Conservation (phyloP, 768 basidiomycete species). For the Crassisporium funariophilum region DNA sequence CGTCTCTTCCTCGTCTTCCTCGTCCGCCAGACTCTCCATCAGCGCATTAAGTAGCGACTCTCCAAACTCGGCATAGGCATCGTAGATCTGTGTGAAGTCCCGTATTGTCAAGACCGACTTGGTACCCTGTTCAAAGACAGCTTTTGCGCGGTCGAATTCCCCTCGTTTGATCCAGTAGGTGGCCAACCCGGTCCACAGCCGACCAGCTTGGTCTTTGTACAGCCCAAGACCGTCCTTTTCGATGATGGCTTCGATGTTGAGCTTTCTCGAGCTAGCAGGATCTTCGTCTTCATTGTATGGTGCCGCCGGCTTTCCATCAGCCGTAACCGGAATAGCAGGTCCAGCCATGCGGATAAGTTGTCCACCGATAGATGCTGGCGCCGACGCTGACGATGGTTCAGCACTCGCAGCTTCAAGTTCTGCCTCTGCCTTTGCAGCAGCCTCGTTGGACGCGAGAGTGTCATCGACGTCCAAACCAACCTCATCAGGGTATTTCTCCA, state of each 20-base stretch:
- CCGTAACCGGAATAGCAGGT: conserved; percentile 53
- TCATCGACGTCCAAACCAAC: conserved; percentile 88
- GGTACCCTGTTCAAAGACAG: conserved; percentile 87
- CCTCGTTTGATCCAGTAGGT: conserved; percentile 98
- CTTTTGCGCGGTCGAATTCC: conserved; percentile 90
- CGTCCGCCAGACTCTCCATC: conserved; percentile 83
- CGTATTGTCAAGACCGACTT: conserved; percentile 86
- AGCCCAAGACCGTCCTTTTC: conserved; percentile 82
- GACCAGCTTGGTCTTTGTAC: conserved; percentile 96
- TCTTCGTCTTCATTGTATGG: conserved; percentile 85
- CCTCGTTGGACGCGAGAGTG: conserved; percentile 58
- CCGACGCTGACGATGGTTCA: conserved; percentile 22
- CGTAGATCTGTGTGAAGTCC: conserved; percentile 98
- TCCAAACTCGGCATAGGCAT: conserved; percentile 92
- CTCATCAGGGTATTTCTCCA: conserved; percentile 88
- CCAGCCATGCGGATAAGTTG: conserved; percentile 74
- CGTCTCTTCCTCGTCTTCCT: conserved; percentile 82
- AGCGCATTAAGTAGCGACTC: conserved; percentile 87
- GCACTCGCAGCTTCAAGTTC: conserved; percentile 38
- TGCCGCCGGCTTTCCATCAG: conserved; percentile 50
- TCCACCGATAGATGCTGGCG: conserved; percentile 54
- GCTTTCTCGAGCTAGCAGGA: conserved; percentile 61
- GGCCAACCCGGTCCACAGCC: conserved; percentile 93
- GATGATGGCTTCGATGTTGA: conserved; percentile 88
- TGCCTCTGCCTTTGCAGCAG: conserved; percentile 48